Conservation (phyloP, 208 protist genomes). For the Leishmania guyanensis region DNA sequence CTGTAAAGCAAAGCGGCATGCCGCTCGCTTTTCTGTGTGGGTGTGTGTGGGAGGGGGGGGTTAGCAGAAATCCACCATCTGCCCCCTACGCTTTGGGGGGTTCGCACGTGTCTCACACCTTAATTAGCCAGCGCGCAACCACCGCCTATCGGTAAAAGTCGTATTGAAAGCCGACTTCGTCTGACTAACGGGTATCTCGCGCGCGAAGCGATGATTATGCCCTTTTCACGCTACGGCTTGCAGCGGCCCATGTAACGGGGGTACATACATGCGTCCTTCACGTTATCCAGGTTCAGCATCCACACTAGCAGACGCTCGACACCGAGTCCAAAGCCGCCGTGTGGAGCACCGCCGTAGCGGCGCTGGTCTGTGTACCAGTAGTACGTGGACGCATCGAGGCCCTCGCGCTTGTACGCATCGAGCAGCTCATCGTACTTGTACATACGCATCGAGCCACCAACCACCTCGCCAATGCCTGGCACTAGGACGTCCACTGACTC, state of each 20-base stretch:
- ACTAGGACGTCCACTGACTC: constrained; percentile 97
- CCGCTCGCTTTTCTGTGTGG: background rate
- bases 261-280: constrained; percentile 97
- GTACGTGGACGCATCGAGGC: constrained; percentile 95
- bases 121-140: background rate
- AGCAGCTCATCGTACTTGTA: constrained; percentile 94
- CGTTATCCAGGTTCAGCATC: constrained; percentile 95
- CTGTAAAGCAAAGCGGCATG: no score
- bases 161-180: no score
- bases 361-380: constrained; percentile 99
- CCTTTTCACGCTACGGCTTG: constrained; percentile 83
- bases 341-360: constrained; percentile 96
- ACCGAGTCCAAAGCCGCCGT: constrained; percentile 99
- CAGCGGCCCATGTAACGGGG: constrained; percentile 96
- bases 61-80: no score
- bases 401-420: constrained; percentile 92
- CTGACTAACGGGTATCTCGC: no score
- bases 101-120: background rate
- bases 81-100: no score
- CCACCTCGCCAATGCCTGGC: constrained; percentile 98
- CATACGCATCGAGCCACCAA: constrained; percentile 99
- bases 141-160: background rate
- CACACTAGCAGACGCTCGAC: constrained; percentile 98
- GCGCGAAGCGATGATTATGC: background rate
- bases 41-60: background rate